These are phyloP conservation scores for Cryptosporidium felis DNA, from an alignment of 169 alveolate species.

Conservation along the genomic window DNA sequence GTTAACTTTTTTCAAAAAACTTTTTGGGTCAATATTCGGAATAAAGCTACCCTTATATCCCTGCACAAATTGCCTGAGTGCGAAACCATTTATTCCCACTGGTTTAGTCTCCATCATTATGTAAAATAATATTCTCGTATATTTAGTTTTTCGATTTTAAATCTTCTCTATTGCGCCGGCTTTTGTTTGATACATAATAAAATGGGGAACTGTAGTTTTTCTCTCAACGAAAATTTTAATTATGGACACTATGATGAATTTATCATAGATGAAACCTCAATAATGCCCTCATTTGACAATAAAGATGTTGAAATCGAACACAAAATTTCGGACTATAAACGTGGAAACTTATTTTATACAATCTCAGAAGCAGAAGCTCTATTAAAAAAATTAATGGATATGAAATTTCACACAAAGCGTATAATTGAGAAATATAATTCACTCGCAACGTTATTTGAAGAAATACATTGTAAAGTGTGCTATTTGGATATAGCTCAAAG, in stretches of 20 bases:
- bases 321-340: not conserved
- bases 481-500: slow-evolving; percentile 48
- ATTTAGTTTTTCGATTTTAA: too few relatives aligned
- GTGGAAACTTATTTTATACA: not conserved
- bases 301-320: too few relatives aligned
- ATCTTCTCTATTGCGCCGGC: too few relatives aligned
- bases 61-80: slow-evolving; percentile 23
- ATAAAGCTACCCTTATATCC: slow-evolving; percentile 54
- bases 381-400: slow-evolving; percentile 17
- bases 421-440: slow-evolving; percentile 31
- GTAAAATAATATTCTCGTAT: too few relatives aligned
- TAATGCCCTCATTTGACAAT: too few relatives aligned
- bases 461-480: slow-evolving; percentile 37
- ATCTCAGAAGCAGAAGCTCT: slow-evolving; percentile 23
- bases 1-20: not conserved
- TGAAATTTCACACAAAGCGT: not conserved
- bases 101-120: not conserved
- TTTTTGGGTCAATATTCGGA: slow-evolving; percentile 7
- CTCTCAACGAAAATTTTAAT: not conserved
- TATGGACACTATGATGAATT: slow-evolving; percentile 18
- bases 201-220: slow-evolving; percentile 20
- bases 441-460: slow-evolving; percentile 12
- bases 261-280: not conserved
- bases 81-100: slow-evolving; percentile 37
- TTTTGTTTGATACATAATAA: too few relatives aligned